A percentile compares a stretch with the other conserved stretches of the same genome.
phyloP scores from a whole-genome alignment of 768 basidiomycete genomes.

The Mycena floridula region DNA sequence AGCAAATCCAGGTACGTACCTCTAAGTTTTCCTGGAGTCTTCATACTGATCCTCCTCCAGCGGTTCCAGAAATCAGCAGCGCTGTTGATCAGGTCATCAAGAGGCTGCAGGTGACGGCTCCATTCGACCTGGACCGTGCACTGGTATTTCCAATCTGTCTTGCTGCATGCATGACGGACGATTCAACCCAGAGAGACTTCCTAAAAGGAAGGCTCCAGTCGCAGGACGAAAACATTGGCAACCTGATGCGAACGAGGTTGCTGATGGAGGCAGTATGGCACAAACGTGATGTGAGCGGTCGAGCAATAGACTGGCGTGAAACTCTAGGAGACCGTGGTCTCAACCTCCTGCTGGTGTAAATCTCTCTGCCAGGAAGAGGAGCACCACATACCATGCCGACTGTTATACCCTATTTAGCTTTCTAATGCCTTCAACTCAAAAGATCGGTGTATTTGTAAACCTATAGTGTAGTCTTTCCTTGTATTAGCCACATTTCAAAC shows the following conservation, averaged over 20 bases:
- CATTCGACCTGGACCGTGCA: conserved; percentile 58
- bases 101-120: conserved; percentile 44
- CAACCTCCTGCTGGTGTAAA: conserved; percentile 44
- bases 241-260: conserved; percentile 48
- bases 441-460: background rate
- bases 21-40: background rate
- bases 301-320: conserved; percentile 55
- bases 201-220: conserved; percentile 50
- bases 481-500: no score
- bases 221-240: conserved; percentile 54
- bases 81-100: conserved; percentile 52
- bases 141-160: conserved; percentile 71
- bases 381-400: background rate
- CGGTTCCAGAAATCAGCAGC: conserved; percentile 62
- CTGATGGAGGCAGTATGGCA: conserved; percentile 71
- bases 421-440: no score
- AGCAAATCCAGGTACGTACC: conserved; percentile 55
- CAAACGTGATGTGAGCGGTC: conserved; percentile 49
- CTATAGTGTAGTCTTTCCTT: background rate
- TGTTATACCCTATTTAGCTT: background rate
- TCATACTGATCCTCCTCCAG: conserved; percentile 26
- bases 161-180: conserved; percentile 69
- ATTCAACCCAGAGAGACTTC: conserved; percentile 49
- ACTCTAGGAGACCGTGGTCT: conserved; percentile 44
- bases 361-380: background rate